Base-by-base conservation (phyloP, 495 filamentous ascomycete species). In the Aspergillus avenaceus region DNA sequence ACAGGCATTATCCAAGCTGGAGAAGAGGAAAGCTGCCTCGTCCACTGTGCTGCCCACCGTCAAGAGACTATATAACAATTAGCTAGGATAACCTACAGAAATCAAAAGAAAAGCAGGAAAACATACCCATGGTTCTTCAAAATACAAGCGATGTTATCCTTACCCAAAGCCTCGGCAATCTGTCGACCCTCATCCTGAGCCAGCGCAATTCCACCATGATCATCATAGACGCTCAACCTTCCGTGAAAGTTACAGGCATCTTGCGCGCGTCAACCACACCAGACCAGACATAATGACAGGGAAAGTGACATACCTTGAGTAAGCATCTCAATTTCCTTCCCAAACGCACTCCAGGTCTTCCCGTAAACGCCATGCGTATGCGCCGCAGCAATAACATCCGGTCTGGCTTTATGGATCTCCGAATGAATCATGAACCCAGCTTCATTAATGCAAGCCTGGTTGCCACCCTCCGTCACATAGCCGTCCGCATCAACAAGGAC, bases 361-460 rank as follows among this genome's bases (percentile, higher is more conserved):
- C 69, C 73, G 53, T 76, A 64, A 14, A 76, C 59, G 9, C 69
- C 60, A 57, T 78, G 76, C 3, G 74, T 74, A 58, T 78, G 76
- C 27, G 73, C 74, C 16, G 71, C 74, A 9, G 75, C 75, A 29
- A 77, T 55, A 3, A 79, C 73, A 66, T 78, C 75, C 9, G 72
- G 73, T 11, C 76, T 63, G 9, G 70, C 73, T 50, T 71, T 74
- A 52, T 79, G 75, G 13, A 79, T 72, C 47, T 75, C 74, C 0
- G 65, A 71, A 61, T 78, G 86, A 58, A 90, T 90, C 50, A 82
- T 71, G 59, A 85, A 88, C 2, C 83, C 86, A 4, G 86, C 84
- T 19, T 82, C 79, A 63, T 88, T 89, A 53, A 80, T 68, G 4
- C 71, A 65, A 7, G 65, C 45, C 40, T 74, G 71, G 19, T 65